These are phyloP conservation scores for Mariannaea elegans DNA, from an alignment of 2,329 filamentous ascomycete genomes.

Conservation along the genomic window DNA sequence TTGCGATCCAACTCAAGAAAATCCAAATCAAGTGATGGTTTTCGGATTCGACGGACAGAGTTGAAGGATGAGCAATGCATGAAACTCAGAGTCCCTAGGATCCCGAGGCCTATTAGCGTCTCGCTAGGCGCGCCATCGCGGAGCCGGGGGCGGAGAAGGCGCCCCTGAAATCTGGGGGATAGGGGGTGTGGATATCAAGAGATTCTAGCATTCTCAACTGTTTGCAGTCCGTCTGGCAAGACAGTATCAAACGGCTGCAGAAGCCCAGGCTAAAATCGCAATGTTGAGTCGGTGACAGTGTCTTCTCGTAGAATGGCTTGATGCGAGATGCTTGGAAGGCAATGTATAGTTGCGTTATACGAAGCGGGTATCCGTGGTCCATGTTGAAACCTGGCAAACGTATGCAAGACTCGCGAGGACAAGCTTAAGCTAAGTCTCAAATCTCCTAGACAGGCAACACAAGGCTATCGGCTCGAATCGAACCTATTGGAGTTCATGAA, in stretches of 20 bases:
- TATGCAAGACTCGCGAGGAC: not conserved
- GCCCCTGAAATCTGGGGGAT: slow-evolving; percentile 42
- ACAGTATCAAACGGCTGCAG: not conserved
- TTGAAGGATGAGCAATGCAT: slow-evolving; percentile 27
- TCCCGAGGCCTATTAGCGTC: slow-evolving; percentile 16
- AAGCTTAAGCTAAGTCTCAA: slow-evolving; percentile 13
- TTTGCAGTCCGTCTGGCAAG: not conserved
- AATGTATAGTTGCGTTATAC: not conserved
- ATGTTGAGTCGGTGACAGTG: not conserved
- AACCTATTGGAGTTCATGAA: not conserved
- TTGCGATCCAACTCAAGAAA: not conserved
- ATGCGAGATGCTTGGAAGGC: not conserved
- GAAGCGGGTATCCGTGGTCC: slow-evolving; percentile 4
- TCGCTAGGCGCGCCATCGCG: slow-evolving; percentile 20
- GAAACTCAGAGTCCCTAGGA: slow-evolving; percentile 22
- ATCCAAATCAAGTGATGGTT: slow-evolving; percentile 3
- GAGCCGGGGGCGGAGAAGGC: slow-evolving; percentile 27
- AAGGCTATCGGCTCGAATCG: slow-evolving; percentile 1
- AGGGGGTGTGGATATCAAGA: slow-evolving; percentile 27
- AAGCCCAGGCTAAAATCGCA: not conserved
- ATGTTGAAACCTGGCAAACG: not conserved
- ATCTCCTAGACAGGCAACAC: slow-evolving; percentile 3
- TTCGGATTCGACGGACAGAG: slow-evolving; percentile 10
- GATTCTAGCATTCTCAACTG: slow-evolving; percentile 19
- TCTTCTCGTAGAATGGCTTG: not conserved